Conservation (phyloP, 1,284 basidiomycete genomes). For the Rhodotorula sp. region DNA sequence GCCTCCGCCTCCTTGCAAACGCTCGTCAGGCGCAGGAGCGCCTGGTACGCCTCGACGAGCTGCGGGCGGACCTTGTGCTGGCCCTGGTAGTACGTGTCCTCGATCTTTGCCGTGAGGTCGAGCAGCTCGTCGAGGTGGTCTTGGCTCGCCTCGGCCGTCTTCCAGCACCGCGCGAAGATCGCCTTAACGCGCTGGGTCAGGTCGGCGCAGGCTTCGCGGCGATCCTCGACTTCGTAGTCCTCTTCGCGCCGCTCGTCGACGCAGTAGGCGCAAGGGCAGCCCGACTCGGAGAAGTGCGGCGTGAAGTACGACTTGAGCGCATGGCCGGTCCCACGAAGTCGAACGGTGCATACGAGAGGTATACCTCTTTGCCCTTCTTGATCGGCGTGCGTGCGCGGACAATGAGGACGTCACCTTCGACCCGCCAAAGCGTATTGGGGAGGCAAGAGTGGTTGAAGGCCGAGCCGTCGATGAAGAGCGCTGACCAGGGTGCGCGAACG, state of each 20-base stretch:
- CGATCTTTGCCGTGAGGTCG: not conserved
- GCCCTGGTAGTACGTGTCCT: not conserved
- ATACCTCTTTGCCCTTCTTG: constrained; percentile 6
- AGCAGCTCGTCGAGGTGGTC: not conserved
- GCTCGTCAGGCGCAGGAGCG: not conserved
- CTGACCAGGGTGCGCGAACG: not conserved
- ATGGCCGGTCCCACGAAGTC: too few species aligned
- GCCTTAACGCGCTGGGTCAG: too few species aligned
- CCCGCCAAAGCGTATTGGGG: constrained; percentile 43
- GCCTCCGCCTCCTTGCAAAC: too few species aligned
- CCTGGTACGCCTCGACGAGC: not conserved
- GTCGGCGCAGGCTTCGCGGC: too few species aligned
- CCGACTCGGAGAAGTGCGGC: not conserved
- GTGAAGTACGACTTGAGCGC: not conserved
- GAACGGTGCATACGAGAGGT: not conserved
- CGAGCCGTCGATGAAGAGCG: constrained; percentile 48
- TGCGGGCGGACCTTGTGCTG: not conserved
- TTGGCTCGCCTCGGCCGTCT: too few species aligned
- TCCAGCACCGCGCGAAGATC: too few species aligned
- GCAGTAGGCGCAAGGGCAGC: not conserved
- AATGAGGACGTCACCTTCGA: constrained; percentile 47
- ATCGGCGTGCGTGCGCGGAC: constrained; percentile 28
- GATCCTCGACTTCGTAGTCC: too few species aligned
- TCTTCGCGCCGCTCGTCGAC: not conserved
- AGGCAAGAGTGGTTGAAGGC: constrained; percentile 51